Evolutionary conservation across 176 grass and related monocot species (phyloP).

Genomic region (Ananas comosus): DNA sequence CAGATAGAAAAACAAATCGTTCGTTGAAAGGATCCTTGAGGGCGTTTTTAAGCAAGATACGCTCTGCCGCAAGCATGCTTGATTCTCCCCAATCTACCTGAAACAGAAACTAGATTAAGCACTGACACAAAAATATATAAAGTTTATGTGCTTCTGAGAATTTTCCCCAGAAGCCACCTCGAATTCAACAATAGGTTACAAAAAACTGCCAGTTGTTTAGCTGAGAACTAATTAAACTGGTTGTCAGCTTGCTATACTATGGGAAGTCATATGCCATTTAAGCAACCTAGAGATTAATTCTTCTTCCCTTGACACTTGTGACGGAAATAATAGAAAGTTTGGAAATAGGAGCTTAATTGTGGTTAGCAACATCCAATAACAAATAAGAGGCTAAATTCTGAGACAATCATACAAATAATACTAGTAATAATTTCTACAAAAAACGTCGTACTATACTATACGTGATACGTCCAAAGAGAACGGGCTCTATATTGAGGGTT

Average conservation of each 20-base stretch:
- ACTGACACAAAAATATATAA: not conserved
- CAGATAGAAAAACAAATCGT: conserved; percentile 88
- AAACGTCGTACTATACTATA: too few relatives aligned
- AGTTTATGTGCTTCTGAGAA: not conserved
- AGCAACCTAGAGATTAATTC: not conserved
- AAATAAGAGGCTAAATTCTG: too few relatives aligned
- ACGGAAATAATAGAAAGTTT: too few relatives aligned
- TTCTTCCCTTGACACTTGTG: too few relatives aligned
- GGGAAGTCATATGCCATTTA: not conserved
- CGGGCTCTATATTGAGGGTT: too few relatives aligned
- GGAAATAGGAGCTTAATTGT: too few relatives aligned
- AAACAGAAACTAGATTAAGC: not conserved
- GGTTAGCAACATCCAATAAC: too few relatives aligned
- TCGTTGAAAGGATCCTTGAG: conserved; percentile 68
- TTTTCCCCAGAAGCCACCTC: not conserved
- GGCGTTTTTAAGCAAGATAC: conserved; percentile 67
- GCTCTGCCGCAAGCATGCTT: conserved; percentile 94
- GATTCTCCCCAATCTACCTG: conserved; percentile 97
- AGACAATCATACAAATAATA: too few relatives aligned
- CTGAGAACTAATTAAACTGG: not conserved
- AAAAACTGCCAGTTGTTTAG: not conserved
- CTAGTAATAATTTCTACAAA: too few relatives aligned
- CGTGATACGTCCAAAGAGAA: too few relatives aligned
- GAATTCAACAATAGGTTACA: not conserved
- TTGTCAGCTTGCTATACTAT: not conserved